phyloP scores from a whole-genome alignment of 257 asterid genomes.

The Nicotiana paniculata region DNA sequence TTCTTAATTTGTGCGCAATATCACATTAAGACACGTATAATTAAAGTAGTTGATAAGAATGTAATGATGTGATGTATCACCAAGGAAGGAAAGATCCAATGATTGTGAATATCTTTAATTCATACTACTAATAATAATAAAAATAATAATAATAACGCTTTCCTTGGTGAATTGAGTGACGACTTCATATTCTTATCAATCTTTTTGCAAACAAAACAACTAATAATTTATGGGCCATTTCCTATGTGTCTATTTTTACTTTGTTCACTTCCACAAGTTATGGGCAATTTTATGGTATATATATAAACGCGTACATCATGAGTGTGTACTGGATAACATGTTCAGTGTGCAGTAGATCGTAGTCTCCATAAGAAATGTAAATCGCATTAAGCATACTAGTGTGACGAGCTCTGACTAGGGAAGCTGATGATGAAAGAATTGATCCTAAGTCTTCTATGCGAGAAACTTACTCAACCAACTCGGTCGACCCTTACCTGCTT shows the following conservation, averaged over 20 bases:
- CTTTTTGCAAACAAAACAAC: background rate
- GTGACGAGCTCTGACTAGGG: no score
- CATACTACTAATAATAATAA: background rate
- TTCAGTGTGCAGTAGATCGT: no score
- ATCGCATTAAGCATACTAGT: no score
- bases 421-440: no score
- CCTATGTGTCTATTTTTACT: constrained; percentile 1
- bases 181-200: constrained; percentile 30
- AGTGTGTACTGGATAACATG: no score
- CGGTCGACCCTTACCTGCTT: rapidly evolving
- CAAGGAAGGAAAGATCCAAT: constrained; percentile 2
- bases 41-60: background rate
- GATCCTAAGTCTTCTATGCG: no score
- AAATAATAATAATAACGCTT: background rate
- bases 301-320: no score
- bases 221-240: constrained; percentile 34
- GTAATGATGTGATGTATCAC: background rate
- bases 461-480: no score
- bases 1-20: no score
- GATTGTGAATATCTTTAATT: background rate
- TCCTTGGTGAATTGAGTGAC: constrained; percentile 37
- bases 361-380: no score
- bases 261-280: constrained; percentile 29
- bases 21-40: no score
- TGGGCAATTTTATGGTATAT: background rate